A percentile compares a stretch with the other conserved stretches of the same genome.
phyloP scores from a whole-genome alignment of 2,329 filamentous ascomycete genomes.

The Aspergillus tubingensis region DNA sequence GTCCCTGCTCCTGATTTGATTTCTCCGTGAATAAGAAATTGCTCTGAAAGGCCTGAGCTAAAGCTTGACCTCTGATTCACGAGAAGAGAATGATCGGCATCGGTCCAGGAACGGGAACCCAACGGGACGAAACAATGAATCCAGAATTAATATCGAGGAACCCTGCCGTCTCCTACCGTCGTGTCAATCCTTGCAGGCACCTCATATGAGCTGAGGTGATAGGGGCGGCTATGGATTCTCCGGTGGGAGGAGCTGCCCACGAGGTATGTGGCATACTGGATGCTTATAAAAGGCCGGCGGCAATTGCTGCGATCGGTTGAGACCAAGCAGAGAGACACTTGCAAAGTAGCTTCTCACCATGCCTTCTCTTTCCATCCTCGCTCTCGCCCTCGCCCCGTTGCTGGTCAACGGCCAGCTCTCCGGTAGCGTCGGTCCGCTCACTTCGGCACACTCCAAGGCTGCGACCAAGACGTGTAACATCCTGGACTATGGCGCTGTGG shows the following conservation, averaged over 20 bases:
- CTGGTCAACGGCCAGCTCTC: slow-evolving; percentile 18
- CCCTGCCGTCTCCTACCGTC: not conserved
- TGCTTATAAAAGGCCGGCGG: not conserved
- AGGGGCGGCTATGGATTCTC: not conserved
- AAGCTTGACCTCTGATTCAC: not conserved
- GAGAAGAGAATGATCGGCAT: not conserved
- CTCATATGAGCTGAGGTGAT: not conserved
- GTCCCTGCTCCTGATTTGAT: not conserved
- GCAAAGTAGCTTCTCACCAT: slow-evolving; percentile 1
- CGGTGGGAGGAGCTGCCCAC: not conserved
- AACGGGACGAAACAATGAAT: not conserved
- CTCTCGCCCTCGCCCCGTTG: slow-evolving; percentile 9
- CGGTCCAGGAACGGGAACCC: not conserved
- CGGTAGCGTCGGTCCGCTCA: slow-evolving; percentile 18
- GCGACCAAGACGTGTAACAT: slow-evolving; percentile 51
- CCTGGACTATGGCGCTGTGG: slow-evolving; percentile 54
- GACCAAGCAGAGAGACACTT: not conserved
- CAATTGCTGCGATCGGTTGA: not conserved
- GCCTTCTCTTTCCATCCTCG: slow-evolving; percentile 8
- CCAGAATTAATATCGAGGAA: not conserved
- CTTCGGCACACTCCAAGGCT: slow-evolving; percentile 12
- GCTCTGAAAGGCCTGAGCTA: not conserved
- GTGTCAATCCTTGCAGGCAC: not conserved
- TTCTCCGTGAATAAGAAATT: not conserved
- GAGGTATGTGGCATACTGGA: not conserved